Conservation (phyloP, 208 protist genomes). For the Trypanosoma lewisi region DNA sequence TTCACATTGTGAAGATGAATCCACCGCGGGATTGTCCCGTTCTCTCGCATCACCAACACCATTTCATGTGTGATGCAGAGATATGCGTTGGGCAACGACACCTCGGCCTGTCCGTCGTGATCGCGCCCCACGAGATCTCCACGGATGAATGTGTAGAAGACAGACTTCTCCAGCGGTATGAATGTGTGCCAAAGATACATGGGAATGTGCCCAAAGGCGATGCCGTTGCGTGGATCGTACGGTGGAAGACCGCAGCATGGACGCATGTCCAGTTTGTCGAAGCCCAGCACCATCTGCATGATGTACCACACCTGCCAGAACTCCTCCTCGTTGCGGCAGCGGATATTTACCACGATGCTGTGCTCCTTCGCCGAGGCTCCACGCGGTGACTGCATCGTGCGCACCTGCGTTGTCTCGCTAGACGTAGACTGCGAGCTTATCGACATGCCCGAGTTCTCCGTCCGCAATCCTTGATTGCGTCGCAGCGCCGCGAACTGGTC, state of each 20-base stretch:
- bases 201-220: constrained; percentile 58
- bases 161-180: constrained; percentile 50
- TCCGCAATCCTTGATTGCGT: constrained; percentile 41
- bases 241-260: constrained; percentile 66
- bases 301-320: constrained; percentile 60
- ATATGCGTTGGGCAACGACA: constrained; percentile 32
- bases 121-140: constrained; percentile 53
- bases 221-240: constrained; percentile 71
- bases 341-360: constrained; percentile 37
- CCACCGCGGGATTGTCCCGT: constrained; percentile 59
- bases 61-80: constrained; percentile 74
- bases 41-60: constrained; percentile 52
- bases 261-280: constrained; percentile 56
- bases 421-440: background rate
- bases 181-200: constrained; percentile 73
- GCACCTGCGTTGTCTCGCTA: constrained; percentile 19
- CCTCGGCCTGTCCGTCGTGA: constrained; percentile 29
- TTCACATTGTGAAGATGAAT: constrained; percentile 48
- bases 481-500: constrained; percentile 53
- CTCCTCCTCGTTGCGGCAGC: constrained; percentile 62
- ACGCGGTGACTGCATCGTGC: constrained; percentile 57
- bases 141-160: constrained; percentile 62
- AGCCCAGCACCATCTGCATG: constrained; percentile 63
- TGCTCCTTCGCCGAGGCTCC: constrained; percentile 23
- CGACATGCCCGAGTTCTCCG: background rate